phyloP scores from a whole-genome alignment of 306 rosid genomes.

The Alnus glutinosa region DNA sequence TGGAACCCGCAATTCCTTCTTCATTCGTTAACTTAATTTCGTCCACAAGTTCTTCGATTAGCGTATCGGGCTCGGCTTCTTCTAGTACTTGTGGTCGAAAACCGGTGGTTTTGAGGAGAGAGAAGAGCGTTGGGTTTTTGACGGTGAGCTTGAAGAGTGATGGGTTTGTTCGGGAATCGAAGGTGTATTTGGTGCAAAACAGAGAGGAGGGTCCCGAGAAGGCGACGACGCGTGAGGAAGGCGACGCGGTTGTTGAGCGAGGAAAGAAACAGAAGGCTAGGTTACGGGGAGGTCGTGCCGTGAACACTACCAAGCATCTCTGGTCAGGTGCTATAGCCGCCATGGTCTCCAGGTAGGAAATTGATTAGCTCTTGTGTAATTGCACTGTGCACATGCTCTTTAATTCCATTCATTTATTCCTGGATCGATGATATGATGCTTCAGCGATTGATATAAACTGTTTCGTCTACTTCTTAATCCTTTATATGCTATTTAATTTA shows the following conservation, averaged over 20 bases:
- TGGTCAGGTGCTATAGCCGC: conserved; percentile 99
- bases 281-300: conserved; percentile 51
- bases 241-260: conserved; percentile 24
- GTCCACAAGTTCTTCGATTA: conserved; percentile 18
- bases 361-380: neutral
- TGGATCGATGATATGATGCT: neutral
- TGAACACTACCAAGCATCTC: conserved; percentile 86
- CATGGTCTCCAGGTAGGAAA: conserved; percentile 87
- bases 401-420: neutral
- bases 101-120: conserved; percentile 21
- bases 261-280: conserved; percentile 38
- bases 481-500: neutral
- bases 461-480: neutral
- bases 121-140: conserved; percentile 49
- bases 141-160: conserved; percentile 65
- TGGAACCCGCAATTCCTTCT: conserved; percentile 56
- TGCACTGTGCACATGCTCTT: neutral
- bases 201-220: conserved; percentile 51
- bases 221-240: conserved; percentile 23
- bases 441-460: neutral
- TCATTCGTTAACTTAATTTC: conserved; percentile 49
- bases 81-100: conserved; percentile 24
- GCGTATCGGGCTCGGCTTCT: conserved; percentile 28
- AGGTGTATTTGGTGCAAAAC: conserved; percentile 41
- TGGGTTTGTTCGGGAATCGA: conserved; percentile 46